Conservation (phyloP, 176 grass and related monocot species). For the Hordeum vulgare region DNA sequence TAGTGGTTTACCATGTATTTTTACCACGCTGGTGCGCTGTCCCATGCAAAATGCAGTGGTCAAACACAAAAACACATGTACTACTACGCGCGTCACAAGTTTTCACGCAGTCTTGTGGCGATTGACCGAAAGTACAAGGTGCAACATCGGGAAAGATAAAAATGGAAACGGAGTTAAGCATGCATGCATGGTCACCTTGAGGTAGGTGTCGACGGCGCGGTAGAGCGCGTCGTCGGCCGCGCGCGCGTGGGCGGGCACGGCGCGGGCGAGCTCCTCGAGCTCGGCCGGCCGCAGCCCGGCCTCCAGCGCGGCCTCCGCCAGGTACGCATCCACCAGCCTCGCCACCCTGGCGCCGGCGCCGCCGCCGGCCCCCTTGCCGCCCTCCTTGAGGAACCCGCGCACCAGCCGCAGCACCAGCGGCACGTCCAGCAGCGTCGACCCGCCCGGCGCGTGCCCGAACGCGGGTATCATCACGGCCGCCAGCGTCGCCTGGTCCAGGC, state of each 20-base stretch:
- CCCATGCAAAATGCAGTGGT: conserved; percentile 16
- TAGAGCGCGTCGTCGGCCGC: conserved; percentile 84
- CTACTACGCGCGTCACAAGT: conserved; percentile 7
- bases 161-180: neutral
- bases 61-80: conserved; percentile 38
- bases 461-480: conserved; percentile 88
- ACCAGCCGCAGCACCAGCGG: conserved; percentile 73
- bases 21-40: neutral
- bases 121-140: neutral
- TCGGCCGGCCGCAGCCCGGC: conserved; percentile 53
- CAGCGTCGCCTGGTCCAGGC: conserved; percentile 72
- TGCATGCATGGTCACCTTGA: conserved; percentile 55
- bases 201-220: conserved; percentile 87
- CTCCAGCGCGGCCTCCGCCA: conserved; percentile 78
- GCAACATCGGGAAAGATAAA: neutral
- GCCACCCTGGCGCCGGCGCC: conserved; percentile 54
- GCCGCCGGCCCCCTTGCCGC: conserved; percentile 20
- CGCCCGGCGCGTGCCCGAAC: conserved; percentile 51
- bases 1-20: neutral
- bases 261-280: conserved; percentile 75
- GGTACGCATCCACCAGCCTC: conserved; percentile 82
- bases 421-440: conserved; percentile 72
- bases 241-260: conserved; percentile 67
- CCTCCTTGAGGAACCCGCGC: conserved; percentile 46
- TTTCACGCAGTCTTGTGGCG: conserved; percentile 11